Evolutionary conservation across 371 early-diverging fungal genomes (phyloP).

Genomic region (Entomophthora muscae): DNA sequence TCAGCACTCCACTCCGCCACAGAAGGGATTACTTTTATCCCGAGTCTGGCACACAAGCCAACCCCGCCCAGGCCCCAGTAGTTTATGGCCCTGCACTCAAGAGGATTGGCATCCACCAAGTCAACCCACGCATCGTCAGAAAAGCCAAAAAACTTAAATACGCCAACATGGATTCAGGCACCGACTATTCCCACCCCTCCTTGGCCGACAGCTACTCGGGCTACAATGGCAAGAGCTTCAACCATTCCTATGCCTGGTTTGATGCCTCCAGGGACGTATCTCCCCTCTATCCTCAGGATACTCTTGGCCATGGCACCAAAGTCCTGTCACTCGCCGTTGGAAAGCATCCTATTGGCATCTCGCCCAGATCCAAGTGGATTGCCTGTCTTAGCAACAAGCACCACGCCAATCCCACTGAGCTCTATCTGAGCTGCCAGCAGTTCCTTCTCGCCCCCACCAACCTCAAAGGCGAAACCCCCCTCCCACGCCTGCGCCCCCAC

Average conservation of each 20-base stretch:
- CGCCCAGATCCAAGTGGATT: constrained; percentile 4
- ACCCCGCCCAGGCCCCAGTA: no score
- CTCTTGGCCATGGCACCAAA: not conserved
- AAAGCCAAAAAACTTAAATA: not conserved
- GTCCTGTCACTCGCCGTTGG: not conserved
- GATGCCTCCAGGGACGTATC: not conserved
- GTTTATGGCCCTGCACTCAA: no score
- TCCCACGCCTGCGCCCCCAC: not conserved
- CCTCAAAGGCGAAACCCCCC: not conserved
- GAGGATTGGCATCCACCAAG: not conserved
- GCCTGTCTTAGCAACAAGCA: constrained; percentile 1
- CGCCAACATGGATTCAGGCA: not conserved
- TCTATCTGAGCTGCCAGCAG: no score
- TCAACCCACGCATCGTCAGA: not conserved
- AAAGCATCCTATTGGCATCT: not conserved
- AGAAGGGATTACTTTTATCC: no score
- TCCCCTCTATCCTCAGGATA: not conserved
- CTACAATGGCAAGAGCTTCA: not conserved
- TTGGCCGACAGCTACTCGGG: not conserved
- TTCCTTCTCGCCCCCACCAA: not conserved
- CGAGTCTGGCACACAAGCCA: no score
- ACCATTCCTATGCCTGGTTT: not conserved
- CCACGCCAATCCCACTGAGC: not conserved
- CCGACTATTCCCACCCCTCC: not conserved
- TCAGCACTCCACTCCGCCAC: no score